Evolutionary conservation across 306 rosid species (phyloP).

Genomic region (Oemleria cerasiformis): DNA sequence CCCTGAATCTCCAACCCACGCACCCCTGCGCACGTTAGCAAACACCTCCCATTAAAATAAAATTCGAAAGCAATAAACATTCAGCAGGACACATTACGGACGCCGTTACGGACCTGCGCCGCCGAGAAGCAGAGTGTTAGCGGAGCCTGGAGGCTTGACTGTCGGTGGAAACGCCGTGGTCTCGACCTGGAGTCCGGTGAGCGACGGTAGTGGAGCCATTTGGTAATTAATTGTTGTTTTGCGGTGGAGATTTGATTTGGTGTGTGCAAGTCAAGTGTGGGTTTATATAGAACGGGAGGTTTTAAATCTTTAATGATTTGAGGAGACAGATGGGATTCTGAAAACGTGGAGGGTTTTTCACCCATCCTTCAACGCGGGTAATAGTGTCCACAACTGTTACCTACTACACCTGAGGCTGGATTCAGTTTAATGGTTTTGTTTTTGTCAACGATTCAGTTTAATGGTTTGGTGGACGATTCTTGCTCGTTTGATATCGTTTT

Average conservation of each 20-base stretch:
- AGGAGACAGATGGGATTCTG: not conserved
- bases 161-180: conserved; percentile 22
- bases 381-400: not conserved
- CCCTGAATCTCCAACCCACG: conserved; percentile 62
- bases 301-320: not conserved
- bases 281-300: not conserved
- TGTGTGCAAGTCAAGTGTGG: not conserved
- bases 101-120: conserved; percentile 30
- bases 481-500: too few species aligned
- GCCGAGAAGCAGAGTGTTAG: conserved; percentile 39
- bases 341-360: not conserved
- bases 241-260: not conserved
- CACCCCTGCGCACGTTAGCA: conserved; percentile 24
- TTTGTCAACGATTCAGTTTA: too few species aligned
- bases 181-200: conserved; percentile 38
- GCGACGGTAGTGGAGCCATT: not conserved
- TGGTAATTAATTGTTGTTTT: not conserved
- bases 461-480: too few species aligned
- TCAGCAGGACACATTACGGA: not conserved
- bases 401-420: not conserved
- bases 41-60: not conserved
- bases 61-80: not conserved
- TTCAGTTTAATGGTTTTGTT: not conserved
- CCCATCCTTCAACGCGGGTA: not conserved
- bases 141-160: conserved; percentile 43